Percentiles rank a stretch among this genome's conserved stretches.
These are phyloP conservation scores for Corylus heterophylla DNA, from an alignment of 306 rosid genomes.

Conservation along the genomic window DNA sequence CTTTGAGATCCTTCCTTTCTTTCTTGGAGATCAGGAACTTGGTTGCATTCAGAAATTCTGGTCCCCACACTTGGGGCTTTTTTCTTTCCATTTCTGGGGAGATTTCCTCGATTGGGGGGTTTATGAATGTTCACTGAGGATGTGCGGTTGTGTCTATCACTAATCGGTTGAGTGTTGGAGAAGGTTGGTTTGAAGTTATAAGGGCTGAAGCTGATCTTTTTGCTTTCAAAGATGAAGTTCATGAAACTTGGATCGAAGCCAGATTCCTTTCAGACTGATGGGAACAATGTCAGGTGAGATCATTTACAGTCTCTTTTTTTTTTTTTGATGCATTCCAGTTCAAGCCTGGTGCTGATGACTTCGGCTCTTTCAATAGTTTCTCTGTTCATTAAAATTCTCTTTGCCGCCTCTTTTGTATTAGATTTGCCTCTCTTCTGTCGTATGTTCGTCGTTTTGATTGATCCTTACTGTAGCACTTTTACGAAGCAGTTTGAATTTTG, in stretches of 20 bases:
- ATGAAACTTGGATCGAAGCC: slow-evolving; percentile 99
- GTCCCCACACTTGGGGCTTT: slow-evolving; percentile 40
- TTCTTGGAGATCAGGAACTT: slow-evolving; percentile 52
- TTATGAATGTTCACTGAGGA: slow-evolving; percentile 26
- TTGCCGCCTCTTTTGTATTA: slow-evolving; percentile 1
- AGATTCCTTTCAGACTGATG: slow-evolving; percentile 82
- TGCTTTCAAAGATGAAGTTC: slow-evolving; percentile 77
- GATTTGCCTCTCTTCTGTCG: neutral
- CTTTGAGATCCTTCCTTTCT: slow-evolving; percentile 50
- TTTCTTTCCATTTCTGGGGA: slow-evolving; percentile 37
- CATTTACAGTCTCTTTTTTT: slow-evolving; percentile 4
- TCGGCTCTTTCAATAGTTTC: slow-evolving; percentile 1
- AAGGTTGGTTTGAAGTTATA: slow-evolving; percentile 23
- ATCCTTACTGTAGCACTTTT: neutral
- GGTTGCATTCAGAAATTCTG: slow-evolving; percentile 41
- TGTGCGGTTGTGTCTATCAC: slow-evolving; percentile 36
- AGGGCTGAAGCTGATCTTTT: slow-evolving; percentile 49
- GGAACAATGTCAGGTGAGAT: slow-evolving; percentile 80
- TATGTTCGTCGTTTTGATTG: neutral
- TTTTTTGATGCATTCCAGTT: neutral
- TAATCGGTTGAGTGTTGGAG: slow-evolving; percentile 40
- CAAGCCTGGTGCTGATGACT: neutral
- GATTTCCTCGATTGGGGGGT: slow-evolving; percentile 21
- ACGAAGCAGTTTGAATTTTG: neutral
- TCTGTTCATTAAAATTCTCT: slow-evolving; percentile 6